Evolutionary conservation across 805 yeast genomes (phyloP), one percentile per base, ranked within the genome.

Genomic region (Ogataea nitratoaversa): DNA sequence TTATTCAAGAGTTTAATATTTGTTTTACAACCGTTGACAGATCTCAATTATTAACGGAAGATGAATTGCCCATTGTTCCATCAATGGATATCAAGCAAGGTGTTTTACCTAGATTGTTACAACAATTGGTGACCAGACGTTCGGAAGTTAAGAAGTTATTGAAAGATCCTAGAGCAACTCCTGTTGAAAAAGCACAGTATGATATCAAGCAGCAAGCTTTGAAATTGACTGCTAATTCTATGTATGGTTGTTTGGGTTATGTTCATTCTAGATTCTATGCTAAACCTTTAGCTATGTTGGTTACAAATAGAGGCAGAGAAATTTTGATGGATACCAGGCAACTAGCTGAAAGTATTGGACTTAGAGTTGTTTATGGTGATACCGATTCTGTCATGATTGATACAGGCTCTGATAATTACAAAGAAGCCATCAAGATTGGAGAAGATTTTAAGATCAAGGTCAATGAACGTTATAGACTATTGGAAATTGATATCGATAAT

Each of bases 361-460:
- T 93, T 43, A 71, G 87, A 40, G 98, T 95, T 36, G 87, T 93
- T 12, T 93, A 93, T 57, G 99, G 99, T 71, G 99, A 93, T 67
- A 93, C 99, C 0, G 99, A 93, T 70, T 93, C 99, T 27, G 97
- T 93, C 38, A 93, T 93, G 99, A 88, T 93, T 59, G 95, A 91
- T 62, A 88, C 98, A 3, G 89, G 89, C 22, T 80, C 79, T 33
- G 76, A 73, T 41, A 72, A 66, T 24, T 84, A 74, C 60, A 62
- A 66, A 19, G 95, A 86, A 33, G 96, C 98, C 0, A 62, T 86
- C 32, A 72, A 73, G 52, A 82, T 89, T 47, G 99, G 98, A 23
- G 82, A 81, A 36, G 82, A 82, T 36, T 91, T 93, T 68, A 93
- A 93, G 60, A 60, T 70, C 36, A 72, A 78, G 43, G 98, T 93